These are phyloP conservation scores for Mariannaea sp. DNA, from an alignment of 2,329 filamentous ascomycete genomes.

Conservation along the genomic window DNA sequence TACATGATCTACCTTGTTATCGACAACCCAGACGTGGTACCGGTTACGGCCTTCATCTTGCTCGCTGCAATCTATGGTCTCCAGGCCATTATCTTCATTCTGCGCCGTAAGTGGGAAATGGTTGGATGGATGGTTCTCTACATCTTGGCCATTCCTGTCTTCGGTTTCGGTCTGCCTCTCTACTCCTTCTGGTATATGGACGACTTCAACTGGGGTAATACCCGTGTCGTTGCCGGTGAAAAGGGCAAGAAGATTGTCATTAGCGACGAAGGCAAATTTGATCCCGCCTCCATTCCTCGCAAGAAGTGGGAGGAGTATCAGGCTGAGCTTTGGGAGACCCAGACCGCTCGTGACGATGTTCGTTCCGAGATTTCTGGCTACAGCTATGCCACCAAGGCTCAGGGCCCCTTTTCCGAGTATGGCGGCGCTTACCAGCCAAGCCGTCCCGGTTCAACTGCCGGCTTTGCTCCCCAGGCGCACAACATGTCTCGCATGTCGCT, in stretches of 20 bases:
- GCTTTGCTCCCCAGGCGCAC: slow-evolving; percentile 47
- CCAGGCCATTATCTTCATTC: slow-evolving; percentile 94
- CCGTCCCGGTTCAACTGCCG: slow-evolving; percentile 60
- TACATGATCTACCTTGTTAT: slow-evolving; percentile 83
- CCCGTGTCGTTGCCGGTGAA: slow-evolving; percentile 93
- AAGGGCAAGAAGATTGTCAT: slow-evolving; percentile 90
- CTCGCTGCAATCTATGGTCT: slow-evolving; percentile 96
- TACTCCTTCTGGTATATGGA: slow-evolving; percentile 99
- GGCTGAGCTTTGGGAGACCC: slow-evolving; percentile 94
- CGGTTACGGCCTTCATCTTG: slow-evolving; percentile 85
- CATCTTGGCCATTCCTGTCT: slow-evolving; percentile 86
- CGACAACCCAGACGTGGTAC: slow-evolving; percentile 66
- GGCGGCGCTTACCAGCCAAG: slow-evolving; percentile 65
- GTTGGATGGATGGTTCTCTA: slow-evolving; percentile 99
- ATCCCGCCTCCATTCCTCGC: slow-evolving; percentile 87
- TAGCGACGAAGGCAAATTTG: slow-evolving; percentile 97
- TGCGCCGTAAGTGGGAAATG: slow-evolving; percentile 99
- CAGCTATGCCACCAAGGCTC: slow-evolving; percentile 88
- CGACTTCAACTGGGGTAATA: slow-evolving; percentile 99
- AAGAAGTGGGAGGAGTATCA: slow-evolving; percentile 99
- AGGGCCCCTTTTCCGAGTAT: slow-evolving; percentile 70
- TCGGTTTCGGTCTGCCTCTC: slow-evolving; percentile 85
- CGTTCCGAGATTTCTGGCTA: slow-evolving; percentile 90
- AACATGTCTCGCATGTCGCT: slow-evolving; percentile 76
- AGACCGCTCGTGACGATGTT: slow-evolving; percentile 80